A percentile compares a stretch with the other conserved stretches of the same genome.
These are phyloP conservation scores for Cytidiella melzeri DNA, from an alignment of 768 basidiomycete species.

Conservation along the genomic window DNA sequence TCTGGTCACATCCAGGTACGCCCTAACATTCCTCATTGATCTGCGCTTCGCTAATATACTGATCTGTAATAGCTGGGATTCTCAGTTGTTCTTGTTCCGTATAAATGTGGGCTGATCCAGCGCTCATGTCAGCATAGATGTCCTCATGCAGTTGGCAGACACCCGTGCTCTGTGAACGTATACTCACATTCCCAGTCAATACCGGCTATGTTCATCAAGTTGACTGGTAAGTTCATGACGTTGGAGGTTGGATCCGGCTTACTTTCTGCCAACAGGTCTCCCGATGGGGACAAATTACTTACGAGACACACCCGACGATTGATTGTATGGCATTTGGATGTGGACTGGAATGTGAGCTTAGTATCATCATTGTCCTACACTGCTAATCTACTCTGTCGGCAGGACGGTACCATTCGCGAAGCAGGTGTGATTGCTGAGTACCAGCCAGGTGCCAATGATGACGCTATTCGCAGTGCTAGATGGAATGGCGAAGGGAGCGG, in stretches of 20 bases:
- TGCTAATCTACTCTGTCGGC: too few relatives aligned
- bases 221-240: slow-evolving; percentile 5
- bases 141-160: background rate
- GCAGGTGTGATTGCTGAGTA: background rate
- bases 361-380: too few relatives aligned
- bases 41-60: background rate
- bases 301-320: too few relatives aligned
- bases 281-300: too few relatives aligned
- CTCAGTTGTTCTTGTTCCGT: slow-evolving; percentile 1
- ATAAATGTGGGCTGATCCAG: background rate
- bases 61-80: slow-evolving; percentile 5
- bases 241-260: background rate
- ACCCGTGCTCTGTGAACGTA: background rate
- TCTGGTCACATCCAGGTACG: slow-evolving; percentile 10
- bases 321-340: too few relatives aligned
- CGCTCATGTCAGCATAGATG: background rate
- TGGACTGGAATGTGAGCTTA: too few relatives aligned
- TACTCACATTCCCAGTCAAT: background rate
- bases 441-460: background rate
- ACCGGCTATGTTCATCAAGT: slow-evolving; percentile 5
- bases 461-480: background rate
- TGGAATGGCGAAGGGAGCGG: too few relatives aligned
- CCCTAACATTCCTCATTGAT: too few relatives aligned
- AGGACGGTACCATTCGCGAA: too few relatives aligned
- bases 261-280: slow-evolving; percentile 6